These are phyloP conservation scores for Hyphopichia pseudoburtonii DNA, from an alignment of 1,139 yeast genomes.

Conservation along the genomic window DNA sequence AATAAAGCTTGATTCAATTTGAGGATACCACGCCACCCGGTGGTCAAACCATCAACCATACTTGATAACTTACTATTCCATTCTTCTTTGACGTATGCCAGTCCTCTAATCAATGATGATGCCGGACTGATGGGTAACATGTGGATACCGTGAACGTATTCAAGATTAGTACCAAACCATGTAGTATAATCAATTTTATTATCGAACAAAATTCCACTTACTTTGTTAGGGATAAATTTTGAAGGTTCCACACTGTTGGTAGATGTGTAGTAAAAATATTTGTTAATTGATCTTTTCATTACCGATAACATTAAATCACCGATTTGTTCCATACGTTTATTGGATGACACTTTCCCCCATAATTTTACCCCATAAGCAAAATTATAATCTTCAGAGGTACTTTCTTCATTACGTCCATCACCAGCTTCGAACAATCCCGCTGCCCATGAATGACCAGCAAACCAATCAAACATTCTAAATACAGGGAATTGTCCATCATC, in stretches of 20 bases:
- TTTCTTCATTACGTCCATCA: slow-evolving; percentile 70
- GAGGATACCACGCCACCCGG: slow-evolving; percentile 89
- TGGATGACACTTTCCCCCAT: slow-evolving; percentile 65
- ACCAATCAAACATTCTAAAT: slow-evolving; percentile 67
- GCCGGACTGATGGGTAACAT: slow-evolving; percentile 70
- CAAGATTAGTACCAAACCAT: slow-evolving; percentile 64
- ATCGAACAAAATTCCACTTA: slow-evolving; percentile 66
- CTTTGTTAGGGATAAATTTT: slow-evolving; percentile 51
- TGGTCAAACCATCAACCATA: slow-evolving; percentile 55
- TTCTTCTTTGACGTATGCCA: slow-evolving; percentile 73
- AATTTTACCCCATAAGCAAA: slow-evolving; percentile 67
- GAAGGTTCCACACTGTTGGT: slow-evolving; percentile 55
- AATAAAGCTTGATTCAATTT: slow-evolving; percentile 74
- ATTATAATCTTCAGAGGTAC: slow-evolving; percentile 68
- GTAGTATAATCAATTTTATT: slow-evolving; percentile 84
- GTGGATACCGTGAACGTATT: slow-evolving; percentile 22
- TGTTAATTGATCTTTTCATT: slow-evolving; percentile 51
- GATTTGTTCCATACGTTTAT: slow-evolving; percentile 56
- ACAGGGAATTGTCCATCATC: slow-evolving; percentile 60
- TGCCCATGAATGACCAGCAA: slow-evolving; percentile 73
- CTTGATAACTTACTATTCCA: slow-evolving; percentile 60
- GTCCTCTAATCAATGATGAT: slow-evolving; percentile 70
- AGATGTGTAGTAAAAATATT: slow-evolving; percentile 49
- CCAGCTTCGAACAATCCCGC: slow-evolving; percentile 57
- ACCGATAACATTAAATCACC: slow-evolving; percentile 63